These are phyloP conservation scores for Penicillium sp. DNA, from an alignment of 2,329 filamentous ascomycete species.

Conservation along the genomic window DNA sequence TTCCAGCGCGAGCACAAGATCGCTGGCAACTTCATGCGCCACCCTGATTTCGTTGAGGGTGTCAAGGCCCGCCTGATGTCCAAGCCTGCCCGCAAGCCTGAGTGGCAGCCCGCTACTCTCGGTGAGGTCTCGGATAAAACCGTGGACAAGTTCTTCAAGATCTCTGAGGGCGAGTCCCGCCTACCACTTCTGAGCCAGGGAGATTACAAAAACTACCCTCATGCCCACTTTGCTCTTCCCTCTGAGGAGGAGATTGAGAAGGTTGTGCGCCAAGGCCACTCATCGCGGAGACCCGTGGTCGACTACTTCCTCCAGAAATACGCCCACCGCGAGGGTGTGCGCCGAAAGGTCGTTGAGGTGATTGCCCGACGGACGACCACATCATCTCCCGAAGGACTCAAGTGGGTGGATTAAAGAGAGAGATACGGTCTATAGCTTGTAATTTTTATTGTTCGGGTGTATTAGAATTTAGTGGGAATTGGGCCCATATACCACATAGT, in stretches of 20 bases:
- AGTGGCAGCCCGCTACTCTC: slow-evolving; percentile 68
- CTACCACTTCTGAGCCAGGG: slow-evolving; percentile 54
- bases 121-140: slow-evolving; percentile 53
- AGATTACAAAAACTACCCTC: slow-evolving; percentile 66
- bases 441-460: slow-evolving; percentile 17
- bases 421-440: slow-evolving; percentile 14
- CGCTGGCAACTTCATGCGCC: slow-evolving; percentile 76
- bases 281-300: slow-evolving; percentile 51
- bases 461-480: slow-evolving; percentile 18
- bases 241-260: slow-evolving; percentile 51
- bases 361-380: slow-evolving; percentile 52
- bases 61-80: slow-evolving; percentile 72
- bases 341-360: slow-evolving; percentile 60
- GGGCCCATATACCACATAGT: slow-evolving; percentile 6
- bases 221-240: slow-evolving; percentile 61
- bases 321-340: slow-evolving; percentile 60
- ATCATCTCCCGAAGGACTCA: slow-evolving; percentile 34
- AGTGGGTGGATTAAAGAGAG: slow-evolving; percentile 21
- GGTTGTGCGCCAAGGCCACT: slow-evolving; percentile 37
- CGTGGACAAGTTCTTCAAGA: slow-evolving; percentile 62
- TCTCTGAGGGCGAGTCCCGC: slow-evolving; percentile 37
- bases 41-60: slow-evolving; percentile 84
- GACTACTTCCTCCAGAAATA: slow-evolving; percentile 53
- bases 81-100: slow-evolving; percentile 56
- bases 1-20: slow-evolving; percentile 82